Percentiles rank a stretch among this genome's conserved stretches.
Conservation (phyloP, 805 yeast genomes). For the Diddensiella santjacobensis region DNA sequence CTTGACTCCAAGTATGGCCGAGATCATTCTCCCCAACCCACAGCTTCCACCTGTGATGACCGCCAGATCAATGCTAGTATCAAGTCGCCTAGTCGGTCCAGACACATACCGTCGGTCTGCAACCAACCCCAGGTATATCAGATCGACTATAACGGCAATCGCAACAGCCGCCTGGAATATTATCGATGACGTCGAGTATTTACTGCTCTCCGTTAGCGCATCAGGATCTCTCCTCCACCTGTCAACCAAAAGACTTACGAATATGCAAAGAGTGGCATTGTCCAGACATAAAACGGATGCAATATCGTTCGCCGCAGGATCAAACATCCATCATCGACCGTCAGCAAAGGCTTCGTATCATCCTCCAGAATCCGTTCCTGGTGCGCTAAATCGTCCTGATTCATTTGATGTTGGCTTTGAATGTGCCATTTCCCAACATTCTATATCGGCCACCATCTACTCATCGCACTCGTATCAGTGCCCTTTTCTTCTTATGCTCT, state of each 20-base stretch:
- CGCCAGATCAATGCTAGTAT: conserved; percentile 47
- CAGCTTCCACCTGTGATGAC: conserved; percentile 80
- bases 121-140: conserved; percentile 3
- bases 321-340: conserved; percentile 12
- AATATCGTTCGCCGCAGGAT: conserved; percentile 10
- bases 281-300: conserved; percentile 17
- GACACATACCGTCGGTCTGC: conserved; percentile 10
- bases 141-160: conserved; percentile 10
- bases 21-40: conserved; percentile 74
- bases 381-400: not conserved
- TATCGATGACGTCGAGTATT: too few species aligned
- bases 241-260: too few species aligned
- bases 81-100: conserved; percentile 7
- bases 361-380: conserved; percentile 9
- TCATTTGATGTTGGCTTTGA: not conserved
- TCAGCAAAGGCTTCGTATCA: not conserved
- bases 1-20: conserved; percentile 40
- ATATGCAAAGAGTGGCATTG: conserved; percentile 7
- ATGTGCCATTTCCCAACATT: too few species aligned
- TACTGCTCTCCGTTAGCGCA: too few species aligned
- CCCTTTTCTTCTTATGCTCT: too few species aligned
- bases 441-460: too few species aligned
- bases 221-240: too few species aligned
- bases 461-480: too few species aligned
- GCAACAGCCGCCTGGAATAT: not conserved